These are phyloP conservation scores for Chondrostereum purpureum DNA, from an alignment of 1,284 basidiomycete genomes.

Conservation along the genomic window DNA sequence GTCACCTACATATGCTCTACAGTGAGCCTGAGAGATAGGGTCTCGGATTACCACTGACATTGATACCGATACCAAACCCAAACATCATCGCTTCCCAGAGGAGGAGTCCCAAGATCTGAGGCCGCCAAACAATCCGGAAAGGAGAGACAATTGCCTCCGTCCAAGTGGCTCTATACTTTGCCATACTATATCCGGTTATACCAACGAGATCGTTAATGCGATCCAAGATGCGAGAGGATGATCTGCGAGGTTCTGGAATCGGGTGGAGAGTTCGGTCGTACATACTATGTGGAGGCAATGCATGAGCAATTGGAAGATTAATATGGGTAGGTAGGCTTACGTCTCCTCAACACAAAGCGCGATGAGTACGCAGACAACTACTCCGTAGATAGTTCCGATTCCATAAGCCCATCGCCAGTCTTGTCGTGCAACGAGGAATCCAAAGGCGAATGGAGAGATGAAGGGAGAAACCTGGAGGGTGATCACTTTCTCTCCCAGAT, in stretches of 20 bases:
- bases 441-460: conserved; percentile 53
- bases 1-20: conserved; percentile 40
- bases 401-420: conserved; percentile 71
- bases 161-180: conserved; percentile 56
- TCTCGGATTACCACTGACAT: conserved; percentile 44
- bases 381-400: conserved; percentile 54
- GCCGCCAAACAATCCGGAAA: conserved; percentile 56
- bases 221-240: conserved; percentile 40
- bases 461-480: conserved; percentile 32
- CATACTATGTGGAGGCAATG: conserved; percentile 36
- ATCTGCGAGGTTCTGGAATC: conserved; percentile 31
- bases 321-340: conserved; percentile 29
- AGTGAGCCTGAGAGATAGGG: neutral
- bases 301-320: neutral
- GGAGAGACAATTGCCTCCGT: conserved; percentile 35
- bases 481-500: neutral
- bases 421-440: conserved; percentile 51
- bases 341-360: conserved; percentile 60
- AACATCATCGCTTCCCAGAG: conserved; percentile 59
- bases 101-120: conserved; percentile 50
- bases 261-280: conserved; percentile 60
- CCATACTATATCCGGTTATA: conserved; percentile 56
- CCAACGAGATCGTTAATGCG: conserved; percentile 61
- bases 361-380: conserved; percentile 51
- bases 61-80: conserved; percentile 68